Evolutionary conservation across 331 rosid genomes (phyloP), one percentile per base, ranked within the genome.

Genomic region (Quercus phellos): DNA sequence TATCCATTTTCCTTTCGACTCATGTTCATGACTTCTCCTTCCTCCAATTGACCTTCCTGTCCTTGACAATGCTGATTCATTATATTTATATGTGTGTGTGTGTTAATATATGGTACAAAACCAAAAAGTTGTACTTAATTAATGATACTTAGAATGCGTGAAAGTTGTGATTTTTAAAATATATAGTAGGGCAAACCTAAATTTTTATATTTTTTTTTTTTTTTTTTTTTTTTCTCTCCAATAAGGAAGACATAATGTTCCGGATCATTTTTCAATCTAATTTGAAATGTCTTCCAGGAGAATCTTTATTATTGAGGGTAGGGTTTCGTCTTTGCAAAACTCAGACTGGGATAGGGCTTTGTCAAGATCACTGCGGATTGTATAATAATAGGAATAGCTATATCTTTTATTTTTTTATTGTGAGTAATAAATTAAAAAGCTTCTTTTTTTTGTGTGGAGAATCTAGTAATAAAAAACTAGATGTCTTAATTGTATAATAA

Each of bases 1-100:
- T 50, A 70, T 76, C 53, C 77, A 76, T 77, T 55, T 32, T 27
- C 59, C 55, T 72, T 70, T 13, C 55, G 71, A 70, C 50, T 32
- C 43, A 59, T 75, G 34, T 35, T 61, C 51, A 71, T 54, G 54
- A 8, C 51, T 74, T 34, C 18, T 58, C 66, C 56, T 34, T 51
- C 64, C 21, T 68, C 34, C 35, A 17, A 30, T 17, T 32, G 70
- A 30, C n/a, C 64, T 60, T 26, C 19, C 34, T 11, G 19, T 60
- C 18, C 68, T 26, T 60, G 22, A 18, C 46, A 64, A 64, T 30
- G 70, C 26, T 8, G 46, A 38, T 38, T 38, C 46, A 8, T 8
- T 38, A 35, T 35, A 38, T 38, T 38, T 38, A 38, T 38, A 2
- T 1, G 46, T 38, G 46, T 38, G 42, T 34, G 43, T 38, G 46